Evolutionary conservation across 2,329 filamentous ascomycete genomes (phyloP), one percentile per base, ranked within the genome.

Genomic region (Dryadomyces quercus-mongolicae): DNA sequence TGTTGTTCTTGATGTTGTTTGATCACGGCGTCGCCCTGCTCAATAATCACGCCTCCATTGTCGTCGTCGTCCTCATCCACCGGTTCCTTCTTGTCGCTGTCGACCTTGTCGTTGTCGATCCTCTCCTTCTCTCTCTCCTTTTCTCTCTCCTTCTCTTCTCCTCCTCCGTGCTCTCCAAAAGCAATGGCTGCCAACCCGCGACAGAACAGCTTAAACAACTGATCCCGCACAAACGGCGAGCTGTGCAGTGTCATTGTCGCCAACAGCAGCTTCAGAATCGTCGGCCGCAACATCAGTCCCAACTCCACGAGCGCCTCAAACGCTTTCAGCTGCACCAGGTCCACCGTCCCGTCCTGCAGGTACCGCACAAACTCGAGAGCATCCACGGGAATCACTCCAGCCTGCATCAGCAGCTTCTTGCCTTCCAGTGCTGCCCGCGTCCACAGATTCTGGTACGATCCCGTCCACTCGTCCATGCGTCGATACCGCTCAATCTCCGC

Each of bases 401-500:
- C 77, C 66, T 83, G 82, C 81, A 85, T 85, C 52, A 85, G 67
- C 44, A 70, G 71, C 62, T 75, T 74, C 62, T 82, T 80, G 54
- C 82, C 82, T 54, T 82, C 76, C 46, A 85, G 66, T 4, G 78
- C 78, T 18, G 82, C 77, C 58, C 76, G 74, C 18, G 82, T 84
- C 73, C 80, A 82, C 54, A 82, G 74, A 57, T 86, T 86, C 56
- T 85, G 81, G 62, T 83, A 84, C 2, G 82, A 85, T 56, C 78
- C 73, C 16, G 80, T 80, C 76, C 83, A 86, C 63, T 85, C 81
- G 62, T 86, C 83, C 68, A 82, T 82, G 21, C 82, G 74, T 49
- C 82, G 75, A 60, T 83, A 81, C 53, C 82, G 75, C 60, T 86
- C 81, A 49, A 86, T 83, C 64, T 85, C 81, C 53, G 80, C 78